Percentiles rank a stretch among this genome's conserved stretches.
Evolutionary conservation across 2,329 filamentous ascomycete genomes (phyloP).

Genomic region (Fusarium sambucinum): DNA sequence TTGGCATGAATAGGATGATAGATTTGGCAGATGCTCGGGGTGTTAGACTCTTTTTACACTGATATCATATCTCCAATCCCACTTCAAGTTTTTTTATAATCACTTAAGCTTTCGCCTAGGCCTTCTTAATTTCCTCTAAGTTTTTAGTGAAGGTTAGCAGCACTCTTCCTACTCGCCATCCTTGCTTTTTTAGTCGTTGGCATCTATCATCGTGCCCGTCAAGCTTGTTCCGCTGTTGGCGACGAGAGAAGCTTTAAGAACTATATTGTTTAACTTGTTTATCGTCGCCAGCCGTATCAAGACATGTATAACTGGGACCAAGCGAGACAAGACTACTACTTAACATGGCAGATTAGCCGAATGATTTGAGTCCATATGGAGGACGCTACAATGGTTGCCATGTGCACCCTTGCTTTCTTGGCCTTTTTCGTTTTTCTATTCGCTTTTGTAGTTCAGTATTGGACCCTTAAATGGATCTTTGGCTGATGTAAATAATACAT

Average conservation of each 20-base stretch:
- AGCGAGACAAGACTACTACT: background rate
- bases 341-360: background rate
- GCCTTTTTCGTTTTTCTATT: no score
- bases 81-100: no score
- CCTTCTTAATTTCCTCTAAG: no score
- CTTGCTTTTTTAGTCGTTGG: background rate
- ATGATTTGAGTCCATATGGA: background rate
- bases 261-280: background rate
- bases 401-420: background rate
- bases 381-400: background rate
- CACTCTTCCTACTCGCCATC: background rate
- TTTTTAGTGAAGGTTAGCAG: no score
- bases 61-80: no score
- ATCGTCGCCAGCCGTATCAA: background rate
- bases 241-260: background rate
- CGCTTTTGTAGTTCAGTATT: no score
- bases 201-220: background rate
- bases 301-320: fast-evolving
- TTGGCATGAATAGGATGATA: background rate
- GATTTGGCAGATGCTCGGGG: background rate
- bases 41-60: no score
- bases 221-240: background rate
- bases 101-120: no score
- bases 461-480: background rate
- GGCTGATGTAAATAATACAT: no score